Conservation (phyloP, 1,139 yeast genomes). For the Geotrichum bryndzae region DNA sequence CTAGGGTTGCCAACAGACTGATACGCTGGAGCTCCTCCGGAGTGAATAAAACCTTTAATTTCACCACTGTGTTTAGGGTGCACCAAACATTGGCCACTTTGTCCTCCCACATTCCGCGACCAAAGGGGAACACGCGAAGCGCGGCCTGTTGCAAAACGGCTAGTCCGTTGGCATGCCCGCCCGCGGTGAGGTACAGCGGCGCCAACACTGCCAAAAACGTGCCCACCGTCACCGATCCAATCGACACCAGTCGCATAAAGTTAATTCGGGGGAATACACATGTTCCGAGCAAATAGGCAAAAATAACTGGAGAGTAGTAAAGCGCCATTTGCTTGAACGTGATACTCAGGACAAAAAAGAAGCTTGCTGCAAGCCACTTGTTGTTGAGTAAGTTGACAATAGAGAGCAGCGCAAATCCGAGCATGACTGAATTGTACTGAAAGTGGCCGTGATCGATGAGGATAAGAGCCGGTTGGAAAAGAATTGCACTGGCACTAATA, state of each 20-base stretch:
- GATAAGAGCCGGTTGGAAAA: constrained; percentile 72
- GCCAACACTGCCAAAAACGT: constrained; percentile 50
- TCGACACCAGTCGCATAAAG: constrained; percentile 47
- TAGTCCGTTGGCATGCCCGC: constrained; percentile 26
- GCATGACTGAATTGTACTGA: constrained; percentile 91
- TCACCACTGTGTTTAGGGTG: constrained; percentile 68
- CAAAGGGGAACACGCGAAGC: constrained; percentile 80
- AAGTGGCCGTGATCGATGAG: constrained; percentile 96
- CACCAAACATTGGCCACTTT: constrained; percentile 98
- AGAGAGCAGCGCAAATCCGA: constrained; percentile 71
- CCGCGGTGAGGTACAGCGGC: constrained; percentile 50
- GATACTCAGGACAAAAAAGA: constrained; percentile 70
- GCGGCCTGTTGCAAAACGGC: constrained; percentile 43
- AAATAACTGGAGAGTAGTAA: constrained; percentile 85
- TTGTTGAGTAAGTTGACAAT: constrained; percentile 55
- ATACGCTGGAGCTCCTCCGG: constrained; percentile 54
- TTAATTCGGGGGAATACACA: constrained; percentile 35
- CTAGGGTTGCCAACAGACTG: constrained; percentile 58
- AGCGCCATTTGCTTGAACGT: constrained; percentile 94
- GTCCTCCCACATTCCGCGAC: constrained; percentile 94
- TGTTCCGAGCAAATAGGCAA: constrained; percentile 61
- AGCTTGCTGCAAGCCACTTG: constrained; percentile 65
- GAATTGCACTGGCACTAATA: constrained; percentile 63
- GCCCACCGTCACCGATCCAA: constrained; percentile 56
- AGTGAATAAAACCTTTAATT: constrained; percentile 55